phyloP scores from a whole-genome alignment of 306 rosid species.

The Nissolia schottii region DNA sequence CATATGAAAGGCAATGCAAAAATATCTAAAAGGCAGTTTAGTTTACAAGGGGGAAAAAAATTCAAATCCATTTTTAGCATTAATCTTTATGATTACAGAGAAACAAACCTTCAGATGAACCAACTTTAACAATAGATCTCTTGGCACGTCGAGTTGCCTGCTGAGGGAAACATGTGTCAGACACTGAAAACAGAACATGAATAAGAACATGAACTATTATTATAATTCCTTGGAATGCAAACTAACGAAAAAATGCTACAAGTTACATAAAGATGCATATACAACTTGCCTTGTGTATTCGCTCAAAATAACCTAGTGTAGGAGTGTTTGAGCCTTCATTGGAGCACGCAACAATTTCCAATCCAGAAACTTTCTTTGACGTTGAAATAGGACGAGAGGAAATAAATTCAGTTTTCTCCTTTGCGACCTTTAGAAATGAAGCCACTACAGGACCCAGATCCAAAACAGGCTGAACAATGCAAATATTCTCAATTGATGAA shows the following conservation, averaged over 20 bases:
- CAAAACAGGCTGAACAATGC: slow-evolving; percentile 35
- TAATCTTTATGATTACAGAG: background rate
- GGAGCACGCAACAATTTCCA: background rate
- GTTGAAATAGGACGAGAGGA: background rate
- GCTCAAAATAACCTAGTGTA: slow-evolving; percentile 26
- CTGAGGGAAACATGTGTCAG: slow-evolving; percentile 18
- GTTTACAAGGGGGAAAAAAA: background rate
- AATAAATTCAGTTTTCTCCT: slow-evolving; percentile 25
- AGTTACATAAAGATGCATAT: slow-evolving; percentile 8
- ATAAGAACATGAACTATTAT: background rate
- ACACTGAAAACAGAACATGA: slow-evolving; percentile 7
- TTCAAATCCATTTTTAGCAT: background rate
- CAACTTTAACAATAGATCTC: slow-evolving; percentile 11
- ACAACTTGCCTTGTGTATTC: slow-evolving; percentile 32
- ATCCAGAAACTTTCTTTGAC: background rate
- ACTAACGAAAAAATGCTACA: background rate
- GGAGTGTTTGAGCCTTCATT: background rate
- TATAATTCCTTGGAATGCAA: background rate
- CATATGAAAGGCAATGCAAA: background rate
- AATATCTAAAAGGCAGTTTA: background rate
- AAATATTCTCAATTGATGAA: slow-evolving; percentile 38
- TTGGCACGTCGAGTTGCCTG: slow-evolving; percentile 36
- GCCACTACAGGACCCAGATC: slow-evolving; percentile 39
- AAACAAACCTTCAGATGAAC: slow-evolving; percentile 26
- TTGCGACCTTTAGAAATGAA: slow-evolving; percentile 39